Evolutionary conservation across 2,329 filamentous ascomycete species (phyloP), one percentile per base, ranked within the genome.

Genomic region (Curvularia spicifera): DNA sequence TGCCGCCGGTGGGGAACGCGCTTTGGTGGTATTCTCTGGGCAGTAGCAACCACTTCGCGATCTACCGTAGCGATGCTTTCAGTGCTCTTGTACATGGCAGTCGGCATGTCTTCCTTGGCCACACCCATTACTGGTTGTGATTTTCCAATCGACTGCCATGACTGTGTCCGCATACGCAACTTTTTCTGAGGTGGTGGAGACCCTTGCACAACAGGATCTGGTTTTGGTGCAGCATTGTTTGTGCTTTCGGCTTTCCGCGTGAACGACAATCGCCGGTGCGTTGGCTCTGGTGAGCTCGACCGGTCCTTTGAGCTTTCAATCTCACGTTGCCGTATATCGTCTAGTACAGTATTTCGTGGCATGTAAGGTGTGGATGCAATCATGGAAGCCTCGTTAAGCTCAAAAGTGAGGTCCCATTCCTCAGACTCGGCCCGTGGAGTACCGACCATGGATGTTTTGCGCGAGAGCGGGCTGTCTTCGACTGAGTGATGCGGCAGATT

Each of bases 351-450:
- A 56, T 70, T 80, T 66, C 77, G 71, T n/a, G 75, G 73, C 22
- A 79, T 66, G 60, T 75, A 76, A 13, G 82, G 81, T 3, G 81
- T 83, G 4, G 81, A 82, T 4, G 79, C 78, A 5, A 83, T 75
- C 39, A 83, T 66, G 13, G 79, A 81, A 18, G 73, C 76, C 20
- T 78, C 74, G 52, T 80, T 78, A 56, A 83, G 77, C 35, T 82
- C 80, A 15, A 80, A 75, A 9, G 76, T 76, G 10, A 73, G 60
- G 53, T 79, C 75, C 75, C 71, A 77, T 24, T 67, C 63, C 20
- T 64, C 65, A 20, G 65, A 62, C 29, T 54, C 56, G 45, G 65
- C 59, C 31, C 64, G 70, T 56, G 64, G 72, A 22, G 66, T 78
- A 54, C 63, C 72, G 13, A 62, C 60, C 51, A 50, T 60, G 15